Evolutionary conservation across 2,329 filamentous ascomycete species (phyloP).

Genomic region (Chaetothyriales sp.): DNA sequence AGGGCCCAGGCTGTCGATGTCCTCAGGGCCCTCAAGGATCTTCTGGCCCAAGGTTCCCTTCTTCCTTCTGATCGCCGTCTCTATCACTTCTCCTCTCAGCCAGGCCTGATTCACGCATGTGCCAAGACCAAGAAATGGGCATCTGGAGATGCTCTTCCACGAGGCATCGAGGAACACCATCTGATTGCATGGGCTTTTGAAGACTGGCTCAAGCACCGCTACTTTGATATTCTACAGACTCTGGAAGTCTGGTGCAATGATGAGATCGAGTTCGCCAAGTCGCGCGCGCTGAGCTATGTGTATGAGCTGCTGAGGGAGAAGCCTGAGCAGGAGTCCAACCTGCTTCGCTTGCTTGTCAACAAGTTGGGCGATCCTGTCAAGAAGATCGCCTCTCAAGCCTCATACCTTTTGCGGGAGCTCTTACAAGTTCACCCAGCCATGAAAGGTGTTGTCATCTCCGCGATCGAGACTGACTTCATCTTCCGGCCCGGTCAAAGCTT

Average conservation of each 20-base stretch:
- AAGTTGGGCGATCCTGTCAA: constrained; percentile 91
- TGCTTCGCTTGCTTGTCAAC: constrained; percentile 81
- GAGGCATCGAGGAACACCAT: constrained; percentile 57
- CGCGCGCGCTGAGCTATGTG: constrained; percentile 75
- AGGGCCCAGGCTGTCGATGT: constrained; percentile 84
- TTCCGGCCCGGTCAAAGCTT: constrained; percentile 74
- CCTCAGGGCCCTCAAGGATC: constrained; percentile 83
- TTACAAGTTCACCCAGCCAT: constrained; percentile 80
- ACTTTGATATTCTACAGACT: constrained; percentile 83
- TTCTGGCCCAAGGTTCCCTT: constrained; percentile 76
- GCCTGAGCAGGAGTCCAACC: constrained; percentile 90
- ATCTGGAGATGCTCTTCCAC: constrained; percentile 54
- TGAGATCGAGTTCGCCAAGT: constrained; percentile 85
- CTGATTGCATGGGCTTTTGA: constrained; percentile 83
- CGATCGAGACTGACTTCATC: constrained; percentile 74
- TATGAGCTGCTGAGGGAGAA: constrained; percentile 87
- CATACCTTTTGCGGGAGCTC: constrained; percentile 83
- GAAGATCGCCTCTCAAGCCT: constrained; percentile 87
- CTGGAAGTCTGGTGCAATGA: constrained; percentile 88
- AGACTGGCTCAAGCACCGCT: constrained; percentile 85
- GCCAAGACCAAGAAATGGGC: constrained; percentile 46
- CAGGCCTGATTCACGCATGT: constrained; percentile 50
- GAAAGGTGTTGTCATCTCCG: constrained; percentile 74
- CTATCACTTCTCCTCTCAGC: constrained; percentile 63
- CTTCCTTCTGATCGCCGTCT: constrained; percentile 71